A percentile compares a stretch with the other conserved stretches of the same genome.
Conservation (phyloP, 805 yeast genomes). For the Isabelozyma rhagii region DNA sequence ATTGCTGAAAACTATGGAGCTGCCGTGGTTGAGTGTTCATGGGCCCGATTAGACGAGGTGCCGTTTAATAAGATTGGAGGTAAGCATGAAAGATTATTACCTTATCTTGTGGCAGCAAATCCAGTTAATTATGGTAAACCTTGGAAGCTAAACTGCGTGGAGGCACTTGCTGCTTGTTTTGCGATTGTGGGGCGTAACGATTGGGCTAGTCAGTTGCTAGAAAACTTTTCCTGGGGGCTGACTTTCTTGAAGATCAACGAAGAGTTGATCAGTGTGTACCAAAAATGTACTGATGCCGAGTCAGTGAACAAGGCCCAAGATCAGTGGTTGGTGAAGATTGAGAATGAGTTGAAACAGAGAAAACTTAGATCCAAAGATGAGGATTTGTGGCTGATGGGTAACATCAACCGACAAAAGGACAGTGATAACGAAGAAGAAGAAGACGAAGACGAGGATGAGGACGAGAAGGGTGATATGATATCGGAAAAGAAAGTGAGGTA, state of each 20-base stretch:
- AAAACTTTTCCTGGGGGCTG: conserved; percentile 92
- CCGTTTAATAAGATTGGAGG: conserved; percentile 95
- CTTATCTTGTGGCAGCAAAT: conserved; percentile 93
- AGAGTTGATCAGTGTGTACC: conserved; percentile 73
- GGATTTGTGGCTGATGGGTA: conserved; percentile 79
- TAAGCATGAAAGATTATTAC: conserved; percentile 77
- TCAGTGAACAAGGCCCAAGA: conserved; percentile 72
- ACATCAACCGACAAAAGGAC: conserved; percentile 51
- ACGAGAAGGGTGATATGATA: conserved; percentile 6
- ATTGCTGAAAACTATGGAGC: conserved; percentile 80
- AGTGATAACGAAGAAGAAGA: conserved; percentile 7
- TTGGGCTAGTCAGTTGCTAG: conserved; percentile 77
- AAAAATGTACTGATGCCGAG: conserved; percentile 75
- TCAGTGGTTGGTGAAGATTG: conserved; percentile 66
- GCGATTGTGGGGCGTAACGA: conserved; percentile 89
- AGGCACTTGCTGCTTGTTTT: conserved; percentile 95
- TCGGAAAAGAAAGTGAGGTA: conserved; percentile 7
- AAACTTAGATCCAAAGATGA: conserved; percentile 49
- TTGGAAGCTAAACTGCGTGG: conserved; percentile 94
- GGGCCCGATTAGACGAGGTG: conserved; percentile 98
- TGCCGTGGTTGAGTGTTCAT: conserved; percentile 98
- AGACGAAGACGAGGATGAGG: conserved; percentile 8
- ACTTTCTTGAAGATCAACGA: conserved; percentile 78
- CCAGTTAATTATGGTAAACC: conserved; percentile 97
- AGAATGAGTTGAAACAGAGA: conserved; percentile 61